phyloP scores from a whole-genome alignment of 2,329 filamentous ascomycete genomes.

The Alternaria dauci region DNA sequence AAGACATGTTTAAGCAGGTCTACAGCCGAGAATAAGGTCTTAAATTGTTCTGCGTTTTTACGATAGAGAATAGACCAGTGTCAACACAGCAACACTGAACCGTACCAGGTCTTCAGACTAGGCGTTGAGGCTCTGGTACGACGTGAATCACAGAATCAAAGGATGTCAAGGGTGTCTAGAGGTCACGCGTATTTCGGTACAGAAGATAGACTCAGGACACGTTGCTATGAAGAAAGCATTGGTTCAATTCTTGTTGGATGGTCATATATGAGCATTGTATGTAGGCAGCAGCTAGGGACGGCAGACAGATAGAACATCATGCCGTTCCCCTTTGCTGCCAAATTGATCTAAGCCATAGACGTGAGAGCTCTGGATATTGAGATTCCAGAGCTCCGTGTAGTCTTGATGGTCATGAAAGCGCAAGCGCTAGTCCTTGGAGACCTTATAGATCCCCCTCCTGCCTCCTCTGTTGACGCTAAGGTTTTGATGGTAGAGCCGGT shows the following conservation, averaged over 20 bases:
- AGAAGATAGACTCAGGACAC: background rate
- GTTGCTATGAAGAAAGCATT: background rate
- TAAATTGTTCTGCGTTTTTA: no score
- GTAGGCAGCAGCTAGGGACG: background rate
- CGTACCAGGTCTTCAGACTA: background rate
- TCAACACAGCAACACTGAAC: no score
- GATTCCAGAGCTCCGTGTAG: background rate
- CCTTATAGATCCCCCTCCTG: background rate
- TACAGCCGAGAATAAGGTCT: no score
- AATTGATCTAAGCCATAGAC: background rate
- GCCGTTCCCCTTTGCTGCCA: background rate
- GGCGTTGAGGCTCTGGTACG: background rate
- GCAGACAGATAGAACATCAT: background rate
- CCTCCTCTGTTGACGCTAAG: background rate
- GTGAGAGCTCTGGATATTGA: background rate
- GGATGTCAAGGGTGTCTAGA: background rate
- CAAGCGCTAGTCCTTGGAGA: background rate
- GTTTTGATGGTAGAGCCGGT: background rate
- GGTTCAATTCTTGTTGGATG: background rate
- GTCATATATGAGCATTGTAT: background rate
- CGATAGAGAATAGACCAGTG: no score
- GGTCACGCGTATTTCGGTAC: background rate
- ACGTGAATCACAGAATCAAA: background rate
- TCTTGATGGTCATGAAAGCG: background rate
- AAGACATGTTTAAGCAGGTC: no score